Conservation (phyloP, 768 basidiomycete species). For the Pulveroboletus sp. region DNA sequence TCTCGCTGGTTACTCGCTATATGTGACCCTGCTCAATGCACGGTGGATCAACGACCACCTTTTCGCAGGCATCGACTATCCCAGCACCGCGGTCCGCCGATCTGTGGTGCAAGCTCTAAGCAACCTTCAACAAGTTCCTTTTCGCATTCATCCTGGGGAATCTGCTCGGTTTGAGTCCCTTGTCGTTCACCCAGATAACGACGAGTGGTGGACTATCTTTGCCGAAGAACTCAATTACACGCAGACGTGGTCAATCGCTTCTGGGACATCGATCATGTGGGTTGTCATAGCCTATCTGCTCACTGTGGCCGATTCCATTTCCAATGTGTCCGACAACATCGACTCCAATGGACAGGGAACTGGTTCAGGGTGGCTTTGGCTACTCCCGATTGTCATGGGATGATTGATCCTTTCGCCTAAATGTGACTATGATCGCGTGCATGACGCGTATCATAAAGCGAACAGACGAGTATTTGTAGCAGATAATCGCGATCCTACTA, state of each 20-base stretch:
- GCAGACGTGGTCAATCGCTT: slow-evolving; percentile 40
- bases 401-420: slow-evolving; percentile 42
- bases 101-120: slow-evolving; percentile 34
- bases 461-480: slow-evolving; percentile 5
- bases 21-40: slow-evolving; percentile 41
- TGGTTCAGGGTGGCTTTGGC: slow-evolving; percentile 43
- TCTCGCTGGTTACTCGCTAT: slow-evolving; percentile 45
- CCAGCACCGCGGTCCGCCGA: slow-evolving; percentile 2
- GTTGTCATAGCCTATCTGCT: slow-evolving; percentile 41
- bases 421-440: slow-evolving; percentile 34
- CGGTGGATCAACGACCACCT: slow-evolving; percentile 37
- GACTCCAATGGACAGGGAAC: slow-evolving; percentile 37
- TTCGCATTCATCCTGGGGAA: slow-evolving; percentile 29
- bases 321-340: slow-evolving; percentile 17
- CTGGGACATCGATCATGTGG: slow-evolving; percentile 40
- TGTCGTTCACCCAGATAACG: slow-evolving; percentile 40
- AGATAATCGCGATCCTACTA: not conserved
- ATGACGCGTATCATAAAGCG: slow-evolving; percentile 13
- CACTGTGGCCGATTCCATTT: slow-evolving; percentile 16
- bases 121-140: slow-evolving; percentile 42
- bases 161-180: slow-evolving; percentile 37
- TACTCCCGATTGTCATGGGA: slow-evolving; percentile 39
- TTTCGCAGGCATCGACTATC: slow-evolving; percentile 31
- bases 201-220: slow-evolving; percentile 40
- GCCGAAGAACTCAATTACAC: slow-evolving; percentile 34